A percentile compares a stretch with the other conserved stretches of the same genome.
These are phyloP conservation scores for Lecanicillium sp. DNA, from an alignment of 2,329 filamentous ascomycete species.

Conservation along the genomic window DNA sequence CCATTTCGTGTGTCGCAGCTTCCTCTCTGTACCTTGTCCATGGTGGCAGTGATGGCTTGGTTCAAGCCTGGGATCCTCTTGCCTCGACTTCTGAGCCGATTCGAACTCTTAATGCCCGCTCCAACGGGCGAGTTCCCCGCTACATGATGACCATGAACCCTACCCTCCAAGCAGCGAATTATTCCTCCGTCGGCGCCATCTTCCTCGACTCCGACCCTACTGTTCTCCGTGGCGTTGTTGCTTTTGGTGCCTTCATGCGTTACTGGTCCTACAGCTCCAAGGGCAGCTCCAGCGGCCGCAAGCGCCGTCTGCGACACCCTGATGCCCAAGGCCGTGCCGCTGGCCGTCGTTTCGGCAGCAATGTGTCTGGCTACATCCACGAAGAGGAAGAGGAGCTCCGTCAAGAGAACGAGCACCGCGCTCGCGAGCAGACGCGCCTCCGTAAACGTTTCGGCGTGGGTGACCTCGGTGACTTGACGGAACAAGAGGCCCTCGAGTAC, in stretches of 20 bases:
- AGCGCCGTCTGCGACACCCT: slow-evolving; percentile 69
- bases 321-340: slow-evolving; percentile 48
- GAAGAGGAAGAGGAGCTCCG: slow-evolving; percentile 80
- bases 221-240: slow-evolving; percentile 75
- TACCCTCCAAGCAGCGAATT: slow-evolving; percentile 62
- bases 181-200: slow-evolving; percentile 77
- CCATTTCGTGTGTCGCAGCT: slow-evolving; percentile 75
- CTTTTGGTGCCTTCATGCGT: slow-evolving; percentile 78
- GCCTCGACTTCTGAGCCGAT: slow-evolving; percentile 73
- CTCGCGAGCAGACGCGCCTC: slow-evolving; percentile 63
- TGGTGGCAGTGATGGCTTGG: slow-evolving; percentile 88
- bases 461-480: slow-evolving; percentile 55
- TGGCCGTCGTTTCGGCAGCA: slow-evolving; percentile 54
- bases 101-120: slow-evolving; percentile 79
- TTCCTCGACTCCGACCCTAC: slow-evolving; percentile 84
- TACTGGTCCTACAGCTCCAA: slow-evolving; percentile 93
- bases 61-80: slow-evolving; percentile 95
- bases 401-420: slow-evolving; percentile 60
- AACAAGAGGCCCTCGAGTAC: slow-evolving; percentile 60
- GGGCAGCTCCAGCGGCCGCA: slow-evolving; percentile 67
- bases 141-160: slow-evolving; percentile 51
- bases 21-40: slow-evolving; percentile 85
- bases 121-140: slow-evolving; percentile 75
- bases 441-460: slow-evolving; percentile 80
- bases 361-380: slow-evolving; percentile 74